Evolutionary conservation across 2,329 filamentous ascomycete species (phyloP).

Genomic region (Emmonsiellopsis sp.): DNA sequence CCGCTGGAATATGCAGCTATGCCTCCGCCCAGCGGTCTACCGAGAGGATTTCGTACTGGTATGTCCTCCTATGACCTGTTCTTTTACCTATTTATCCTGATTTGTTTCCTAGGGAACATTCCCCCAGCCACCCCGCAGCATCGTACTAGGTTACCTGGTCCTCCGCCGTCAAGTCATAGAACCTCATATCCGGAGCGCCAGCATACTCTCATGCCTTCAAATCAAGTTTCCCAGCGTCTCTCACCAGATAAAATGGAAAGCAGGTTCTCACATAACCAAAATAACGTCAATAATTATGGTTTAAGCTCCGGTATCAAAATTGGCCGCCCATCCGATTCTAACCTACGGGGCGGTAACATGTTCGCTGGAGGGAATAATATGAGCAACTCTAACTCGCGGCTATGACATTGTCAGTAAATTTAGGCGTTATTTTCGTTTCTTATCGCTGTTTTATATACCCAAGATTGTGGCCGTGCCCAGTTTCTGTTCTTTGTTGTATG

Average conservation of each 20-base stretch:
- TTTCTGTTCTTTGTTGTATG: too few relatives aligned
- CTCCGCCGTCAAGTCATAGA: neutral
- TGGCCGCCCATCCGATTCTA: conserved; percentile 7
- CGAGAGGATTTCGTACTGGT: conserved; percentile 17
- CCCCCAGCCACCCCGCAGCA: conserved; percentile 9
- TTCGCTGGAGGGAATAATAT: neutral
- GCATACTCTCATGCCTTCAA: neutral
- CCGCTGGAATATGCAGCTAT: conserved; percentile 18
- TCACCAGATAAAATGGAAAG: conserved; percentile 1
- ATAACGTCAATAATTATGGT: conserved; percentile 7
- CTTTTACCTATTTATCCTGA: neutral
- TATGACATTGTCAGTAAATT: neutral
- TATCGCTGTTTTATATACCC: too few relatives aligned
- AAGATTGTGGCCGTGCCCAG: too few relatives aligned
- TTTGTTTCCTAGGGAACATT: conserved; percentile 6
- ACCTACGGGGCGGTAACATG: neutral
- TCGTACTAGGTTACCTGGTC: conserved; percentile 11
- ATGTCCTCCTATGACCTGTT: conserved; percentile 5
- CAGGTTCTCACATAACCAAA: neutral
- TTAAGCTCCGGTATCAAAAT: conserved; percentile 13
- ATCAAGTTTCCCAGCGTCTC: conserved; percentile 4
- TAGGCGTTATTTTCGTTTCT: too few relatives aligned
- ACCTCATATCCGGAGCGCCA: neutral
- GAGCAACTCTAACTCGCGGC: neutral
- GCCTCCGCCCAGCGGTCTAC: conserved; percentile 21